A percentile compares a stretch with the other conserved stretches of the same genome.
Conservation (phyloP, 805 yeast genomes). For the Zygotorulaspora chibaensis region DNA sequence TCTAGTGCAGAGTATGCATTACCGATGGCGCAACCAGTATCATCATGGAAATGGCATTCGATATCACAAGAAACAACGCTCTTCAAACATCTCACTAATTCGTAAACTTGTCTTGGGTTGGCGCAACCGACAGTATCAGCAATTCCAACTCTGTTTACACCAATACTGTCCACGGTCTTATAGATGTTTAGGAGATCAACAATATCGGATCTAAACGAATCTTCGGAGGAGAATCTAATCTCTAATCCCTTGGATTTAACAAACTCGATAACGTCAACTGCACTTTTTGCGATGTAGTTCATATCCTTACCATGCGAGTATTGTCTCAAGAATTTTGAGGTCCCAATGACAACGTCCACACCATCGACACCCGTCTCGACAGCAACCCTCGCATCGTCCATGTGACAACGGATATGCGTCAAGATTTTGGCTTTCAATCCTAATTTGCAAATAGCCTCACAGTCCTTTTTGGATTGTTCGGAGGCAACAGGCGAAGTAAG, state of each 20-base stretch:
- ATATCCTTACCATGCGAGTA: constrained; percentile 97
- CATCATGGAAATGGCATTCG: constrained; percentile 98
- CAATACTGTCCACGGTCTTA: constrained; percentile 94
- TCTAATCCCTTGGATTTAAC: constrained; percentile 96
- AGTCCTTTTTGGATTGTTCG: constrained; percentile 86
- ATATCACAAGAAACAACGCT: constrained; percentile 94
- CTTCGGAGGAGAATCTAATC: constrained; percentile 94
- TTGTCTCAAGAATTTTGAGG: constrained; percentile 90
- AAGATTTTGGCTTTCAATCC: constrained; percentile 95
- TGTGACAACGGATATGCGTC: constrained; percentile 96
- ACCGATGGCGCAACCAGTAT: constrained; percentile 98
- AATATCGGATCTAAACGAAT: constrained; percentile 93
- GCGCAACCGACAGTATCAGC: constrained; percentile 99
- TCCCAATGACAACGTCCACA: constrained; percentile 97
- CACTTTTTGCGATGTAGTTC: constrained; percentile 94
- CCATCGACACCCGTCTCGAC: constrained; percentile 99
- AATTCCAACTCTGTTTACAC: constrained; percentile 97
- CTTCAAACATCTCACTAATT: constrained; percentile 87
- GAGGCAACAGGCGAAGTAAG: constrained; percentile 98
- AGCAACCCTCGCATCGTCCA: constrained; percentile 97
- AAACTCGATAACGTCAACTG: constrained; percentile 93
- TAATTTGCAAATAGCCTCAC: constrained; percentile 97
- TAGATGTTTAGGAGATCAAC: constrained; percentile 93
- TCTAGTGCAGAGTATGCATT: constrained; percentile 97
- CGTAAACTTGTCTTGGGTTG: constrained; percentile 98